Percentiles rank a stretch among this genome's conserved stretches.
Conservation (phyloP, 2,329 filamentous ascomycete genomes). For the Phaeosphaeriaceae sp. region DNA sequence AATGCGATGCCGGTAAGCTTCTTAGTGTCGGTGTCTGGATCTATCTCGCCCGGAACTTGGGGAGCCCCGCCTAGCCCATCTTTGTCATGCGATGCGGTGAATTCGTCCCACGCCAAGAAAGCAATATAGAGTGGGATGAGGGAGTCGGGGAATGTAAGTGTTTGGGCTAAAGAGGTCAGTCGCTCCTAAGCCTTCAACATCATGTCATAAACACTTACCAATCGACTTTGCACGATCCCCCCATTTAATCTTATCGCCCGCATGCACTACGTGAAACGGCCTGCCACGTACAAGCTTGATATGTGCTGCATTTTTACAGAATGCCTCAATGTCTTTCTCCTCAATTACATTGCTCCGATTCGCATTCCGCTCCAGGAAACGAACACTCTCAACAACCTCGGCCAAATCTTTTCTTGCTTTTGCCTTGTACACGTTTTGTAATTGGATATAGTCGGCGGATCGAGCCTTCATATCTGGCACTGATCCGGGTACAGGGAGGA, state of each 20-base stretch:
- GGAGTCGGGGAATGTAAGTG: slow-evolving; percentile 53
- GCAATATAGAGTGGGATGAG: slow-evolving; percentile 58
- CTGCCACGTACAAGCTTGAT: slow-evolving; percentile 82
- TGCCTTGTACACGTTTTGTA: slow-evolving; percentile 91
- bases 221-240: slow-evolving; percentile 59
- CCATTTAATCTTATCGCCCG: slow-evolving; percentile 52
- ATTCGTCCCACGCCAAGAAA: slow-evolving; percentile 59
- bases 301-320: slow-evolving; percentile 94
- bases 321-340: slow-evolving; percentile 79
- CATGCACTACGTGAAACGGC: slow-evolving; percentile 56
- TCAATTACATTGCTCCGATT: slow-evolving; percentile 61
- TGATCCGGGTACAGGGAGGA: slow-evolving; percentile 82
- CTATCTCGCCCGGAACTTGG: slow-evolving; percentile 45
- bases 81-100: slow-evolving; percentile 49
- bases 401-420: slow-evolving; percentile 81
- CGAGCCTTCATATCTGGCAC: slow-evolving; percentile 98
- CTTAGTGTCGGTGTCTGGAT: slow-evolving; percentile 42
- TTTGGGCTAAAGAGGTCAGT: slow-evolving; percentile 33
- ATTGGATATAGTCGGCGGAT: slow-evolving; percentile 83
- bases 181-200: slow-evolving; percentile 5
- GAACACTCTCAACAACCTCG: slow-evolving; percentile 73
- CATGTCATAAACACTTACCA: slow-evolving; percentile 52
- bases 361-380: slow-evolving; percentile 59
- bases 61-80: slow-evolving; percentile 43
- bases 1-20: slow-evolving; percentile 54